Evolutionary conservation across 2,329 filamentous ascomycete genomes (phyloP), one percentile per base, ranked within the genome.

Genomic region (Pseudocercospora cruenta): DNA sequence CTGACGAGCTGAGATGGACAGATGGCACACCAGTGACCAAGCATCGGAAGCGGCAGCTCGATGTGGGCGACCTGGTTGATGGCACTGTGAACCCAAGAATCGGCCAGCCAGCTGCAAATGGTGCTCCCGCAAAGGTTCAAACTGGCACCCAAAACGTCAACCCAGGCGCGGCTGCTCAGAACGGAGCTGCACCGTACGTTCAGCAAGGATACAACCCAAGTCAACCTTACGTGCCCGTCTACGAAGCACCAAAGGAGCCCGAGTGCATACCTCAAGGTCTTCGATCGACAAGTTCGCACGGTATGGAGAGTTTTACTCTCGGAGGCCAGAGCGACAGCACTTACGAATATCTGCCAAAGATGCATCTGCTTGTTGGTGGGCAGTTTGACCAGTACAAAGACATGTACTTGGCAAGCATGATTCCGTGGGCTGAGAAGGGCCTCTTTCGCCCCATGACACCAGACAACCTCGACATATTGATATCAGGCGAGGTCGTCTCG

Each of bases 311-410:
- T 36, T 88, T 84, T 72, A 84, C 84, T 0, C 79, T 88, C 67
- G 85, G 86, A 16, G 84, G 81, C 19, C 83, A 85, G 80, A 81
- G 83, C 2, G 85, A 88, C 74, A 86, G 84, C 7, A 77, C 85
- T 0, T 88, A 87, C 71, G 86, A 87, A 70, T 87, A 87, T 68
- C 76, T 88, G 14, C 84, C 85, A 0, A 87, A 88, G 69, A 73
- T 94, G 81, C 91, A 90, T 74, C 80, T 95, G 12, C 85, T 96
- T 4, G 85, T 96, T 1, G 91, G 92, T 64, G 93, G 93, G 0
- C 83, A 88, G 1, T 87, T 90, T 68, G 80, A 84, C 31, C 91
- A 93, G 75, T 96, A 96, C 77, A 83, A 85, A 67, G 85, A 84
- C 21, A 86, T 96, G 79, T 93, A 96, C 75, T 83, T 90, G 65